phyloP scores from a whole-genome alignment of 768 basidiomycete genomes.

The Amanita inopinata region DNA sequence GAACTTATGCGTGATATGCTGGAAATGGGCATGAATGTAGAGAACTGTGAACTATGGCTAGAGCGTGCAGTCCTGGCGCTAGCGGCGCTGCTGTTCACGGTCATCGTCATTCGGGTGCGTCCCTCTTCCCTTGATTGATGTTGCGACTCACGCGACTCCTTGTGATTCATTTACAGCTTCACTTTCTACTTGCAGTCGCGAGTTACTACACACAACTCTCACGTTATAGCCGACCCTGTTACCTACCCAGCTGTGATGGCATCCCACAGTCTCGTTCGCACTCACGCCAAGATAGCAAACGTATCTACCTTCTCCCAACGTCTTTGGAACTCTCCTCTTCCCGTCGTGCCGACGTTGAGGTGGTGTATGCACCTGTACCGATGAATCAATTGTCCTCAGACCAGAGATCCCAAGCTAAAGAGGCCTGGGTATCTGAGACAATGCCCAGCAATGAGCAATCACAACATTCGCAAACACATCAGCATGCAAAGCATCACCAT shows the following conservation, averaged over 20 bases:
- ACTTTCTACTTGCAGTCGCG: constrained; percentile 66
- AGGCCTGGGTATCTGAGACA: constrained; percentile 50
- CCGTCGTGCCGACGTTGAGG: constrained; percentile 17
- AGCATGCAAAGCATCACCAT: constrained; percentile 16
- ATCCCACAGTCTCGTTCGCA: constrained; percentile 13
- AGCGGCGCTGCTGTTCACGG: constrained; percentile 46
- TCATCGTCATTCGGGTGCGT: constrained; percentile 61
- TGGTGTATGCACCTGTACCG: constrained; percentile 69
- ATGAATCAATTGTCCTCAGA: constrained; percentile 41
- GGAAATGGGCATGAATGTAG: constrained; percentile 64
- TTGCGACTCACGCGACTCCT: neutral
- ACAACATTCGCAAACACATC: constrained; percentile 13
- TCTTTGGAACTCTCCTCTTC: constrained; percentile 12
- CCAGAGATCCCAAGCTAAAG: constrained; percentile 44
- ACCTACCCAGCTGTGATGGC: constrained; percentile 6
- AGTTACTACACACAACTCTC: constrained; percentile 51
- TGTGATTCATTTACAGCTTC: constrained; percentile 45
- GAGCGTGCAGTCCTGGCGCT: constrained; percentile 54
- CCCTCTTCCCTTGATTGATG: constrained; percentile 1
- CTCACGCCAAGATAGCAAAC: constrained; percentile 23
- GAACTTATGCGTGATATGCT: constrained; percentile 63
- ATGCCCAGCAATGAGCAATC: constrained; percentile 16
- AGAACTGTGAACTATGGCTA: constrained; percentile 77
- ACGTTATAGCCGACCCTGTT: constrained; percentile 23
- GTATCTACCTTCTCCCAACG: constrained; percentile 53